Conservation (phyloP, 768 basidiomycete genomes). For the Cystobasidium ongulense region DNA sequence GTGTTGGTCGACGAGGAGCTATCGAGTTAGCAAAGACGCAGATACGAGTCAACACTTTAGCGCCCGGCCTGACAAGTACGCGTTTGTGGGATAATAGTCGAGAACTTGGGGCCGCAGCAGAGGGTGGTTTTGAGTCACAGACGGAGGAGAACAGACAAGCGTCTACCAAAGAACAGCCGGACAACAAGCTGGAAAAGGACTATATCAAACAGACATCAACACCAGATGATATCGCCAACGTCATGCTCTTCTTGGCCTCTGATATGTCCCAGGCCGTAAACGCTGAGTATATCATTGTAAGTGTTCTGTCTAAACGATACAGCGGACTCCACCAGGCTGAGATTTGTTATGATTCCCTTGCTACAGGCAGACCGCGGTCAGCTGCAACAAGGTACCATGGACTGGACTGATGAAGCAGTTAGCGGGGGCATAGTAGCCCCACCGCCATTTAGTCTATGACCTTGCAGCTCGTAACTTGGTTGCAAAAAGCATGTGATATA, state of each 20-base stretch:
- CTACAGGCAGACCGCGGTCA: not conserved
- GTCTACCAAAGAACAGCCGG: not conserved
- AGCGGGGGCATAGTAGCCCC: not conserved
- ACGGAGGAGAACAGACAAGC: not conserved
- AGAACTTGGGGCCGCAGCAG: not conserved
- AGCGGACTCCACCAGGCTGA: too few species aligned
- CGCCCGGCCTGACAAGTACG: not conserved
- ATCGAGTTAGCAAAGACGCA: not conserved
- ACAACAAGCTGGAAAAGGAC: not conserved
- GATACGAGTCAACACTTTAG: not conserved
- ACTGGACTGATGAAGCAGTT: not conserved
- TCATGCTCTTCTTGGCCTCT: not conserved
- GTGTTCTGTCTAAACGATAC: too few species aligned
- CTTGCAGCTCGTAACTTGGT: too few species aligned
- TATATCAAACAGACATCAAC: not conserved
- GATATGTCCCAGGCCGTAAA: not conserved
- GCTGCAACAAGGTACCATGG: not conserved
- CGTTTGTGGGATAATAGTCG: not conserved
- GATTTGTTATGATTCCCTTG: not conserved
- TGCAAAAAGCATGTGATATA: too few species aligned
- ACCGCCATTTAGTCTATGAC: not conserved
- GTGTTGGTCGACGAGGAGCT: not conserved
- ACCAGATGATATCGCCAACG: not conserved
- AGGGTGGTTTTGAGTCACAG: not conserved
- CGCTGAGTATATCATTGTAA: not conserved